Percentiles rank a stretch among this genome's conserved stretches.
These are phyloP conservation scores for Xylaria acuta DNA, from an alignment of 495 filamentous ascomycete species.

Conservation along the genomic window DNA sequence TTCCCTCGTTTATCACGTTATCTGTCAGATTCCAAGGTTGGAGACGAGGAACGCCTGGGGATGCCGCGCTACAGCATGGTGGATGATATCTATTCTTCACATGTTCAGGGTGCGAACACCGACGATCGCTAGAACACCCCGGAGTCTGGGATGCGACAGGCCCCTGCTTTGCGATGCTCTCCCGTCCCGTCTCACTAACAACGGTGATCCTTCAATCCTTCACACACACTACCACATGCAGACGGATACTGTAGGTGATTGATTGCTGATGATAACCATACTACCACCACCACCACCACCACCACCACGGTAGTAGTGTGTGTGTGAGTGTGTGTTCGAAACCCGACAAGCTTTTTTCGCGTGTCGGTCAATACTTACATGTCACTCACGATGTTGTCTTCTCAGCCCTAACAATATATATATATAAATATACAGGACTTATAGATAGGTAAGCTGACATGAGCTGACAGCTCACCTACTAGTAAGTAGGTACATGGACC, in stretches of 20 bases:
- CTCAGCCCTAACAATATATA: constrained; percentile 1
- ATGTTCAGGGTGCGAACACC: neutral
- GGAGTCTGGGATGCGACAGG: neutral
- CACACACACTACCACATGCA: neutral
- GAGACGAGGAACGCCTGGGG: neutral
- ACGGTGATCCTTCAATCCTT: neutral
- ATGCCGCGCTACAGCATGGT: neutral
- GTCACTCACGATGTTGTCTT: neutral
- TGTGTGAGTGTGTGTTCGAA: neutral
- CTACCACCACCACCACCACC: no score
- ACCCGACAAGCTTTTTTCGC: neutral
- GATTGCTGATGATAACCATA: neutral
- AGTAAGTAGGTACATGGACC: neutral
- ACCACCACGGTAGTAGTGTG: neutral
- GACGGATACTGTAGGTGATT: neutral
- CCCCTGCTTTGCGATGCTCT: constrained; percentile 15
- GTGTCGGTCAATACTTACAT: neutral
- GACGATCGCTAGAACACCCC: constrained; percentile 1
- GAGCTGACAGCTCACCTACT: neutral
- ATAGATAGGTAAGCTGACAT: constrained; percentile 13
- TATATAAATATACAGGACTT: neutral
- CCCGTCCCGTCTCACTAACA: constrained; percentile 6
- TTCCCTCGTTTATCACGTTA: neutral
- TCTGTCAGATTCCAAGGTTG: neutral
- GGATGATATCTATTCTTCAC: constrained; percentile 7